Evolutionary conservation across 1,284 basidiomycete species (phyloP), one percentile per base, ranked within the genome.

Genomic region (Mycosarcoma maydis): DNA sequence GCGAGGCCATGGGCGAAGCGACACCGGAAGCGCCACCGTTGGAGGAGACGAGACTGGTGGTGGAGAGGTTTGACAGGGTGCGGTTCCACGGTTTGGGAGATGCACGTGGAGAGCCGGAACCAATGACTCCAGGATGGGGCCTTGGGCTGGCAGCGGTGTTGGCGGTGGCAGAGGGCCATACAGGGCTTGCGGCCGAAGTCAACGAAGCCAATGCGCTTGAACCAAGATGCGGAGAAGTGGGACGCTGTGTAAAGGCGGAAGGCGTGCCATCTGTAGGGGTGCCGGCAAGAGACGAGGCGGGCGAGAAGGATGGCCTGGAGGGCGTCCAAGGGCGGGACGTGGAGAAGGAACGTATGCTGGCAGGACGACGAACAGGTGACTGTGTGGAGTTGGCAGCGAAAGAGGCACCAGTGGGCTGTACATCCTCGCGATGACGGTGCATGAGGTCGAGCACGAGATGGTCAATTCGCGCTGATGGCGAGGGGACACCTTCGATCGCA

Each of bases 361-460:
- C 72, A 6, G 72, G 70, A 19, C 75, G 55, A 16, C 62, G 58
- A 3, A 59, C 41, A 7, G 75, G 75, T 16, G 75, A 75, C 41
- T 58, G 58, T 7, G 27, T 44, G 14, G 64, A 53, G 8, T 61
- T 55, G 2, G 72, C 30, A 5, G 55, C 27, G 48, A 76, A 76
- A 11, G 62, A 33, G n/a, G 57, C 42, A 37, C 76, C 76, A 7
- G 60, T 69, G 4, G 76, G 76, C 11, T 59, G 45, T 3, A 58
- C 24, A 33, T 78, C 76, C 32, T 78, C 76, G 16, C 72, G 60
- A 58, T 76, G 75, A 24, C 76, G 59, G 41, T 76, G 75, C 55
- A 78, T 64, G 47, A 78, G 62, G 32, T 76, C 66, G 30, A 78
- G 68, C 9, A 78, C 75, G 11, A 78, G 53, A 22, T 44, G 59